Percentiles rank a stretch among this genome's conserved stretches.
Conservation (phyloP, 2,329 filamentous ascomycete genomes). For the Aspergillus tanneri region DNA sequence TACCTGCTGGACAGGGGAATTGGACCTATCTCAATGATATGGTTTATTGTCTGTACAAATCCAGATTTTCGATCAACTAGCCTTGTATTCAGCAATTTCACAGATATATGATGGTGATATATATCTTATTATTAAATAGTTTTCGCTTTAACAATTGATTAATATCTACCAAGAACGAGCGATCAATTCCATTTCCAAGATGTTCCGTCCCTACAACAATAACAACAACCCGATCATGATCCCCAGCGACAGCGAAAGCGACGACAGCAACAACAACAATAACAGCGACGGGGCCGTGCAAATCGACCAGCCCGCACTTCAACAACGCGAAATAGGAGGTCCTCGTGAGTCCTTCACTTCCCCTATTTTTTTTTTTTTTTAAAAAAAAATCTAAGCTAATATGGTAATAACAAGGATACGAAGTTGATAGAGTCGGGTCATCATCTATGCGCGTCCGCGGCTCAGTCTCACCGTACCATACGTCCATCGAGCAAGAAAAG, state of each 20-base stretch:
- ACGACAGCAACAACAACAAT: constrained; percentile 17
- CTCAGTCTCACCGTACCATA: constrained; percentile 13
- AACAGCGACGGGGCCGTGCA: constrained; percentile 25
- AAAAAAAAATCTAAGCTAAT: not conserved
- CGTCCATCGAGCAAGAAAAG: constrained; percentile 20
- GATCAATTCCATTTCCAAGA: not conserved
- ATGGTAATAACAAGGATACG: constrained; percentile 3
- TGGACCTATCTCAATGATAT: not conserved
- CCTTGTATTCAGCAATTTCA: too few relatives aligned
- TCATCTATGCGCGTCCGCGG: constrained; percentile 8
- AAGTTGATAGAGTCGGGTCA: not conserved
- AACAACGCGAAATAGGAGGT: too few relatives aligned
- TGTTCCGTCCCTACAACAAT: constrained; percentile 18
- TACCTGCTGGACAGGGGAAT: not conserved
- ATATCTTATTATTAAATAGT: too few relatives aligned
- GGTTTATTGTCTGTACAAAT: not conserved
- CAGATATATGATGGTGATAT: too few relatives aligned
- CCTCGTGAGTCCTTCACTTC: not conserved
- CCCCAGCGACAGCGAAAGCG: constrained; percentile 10
- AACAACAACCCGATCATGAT: constrained; percentile 19
- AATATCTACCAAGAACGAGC: too few relatives aligned
- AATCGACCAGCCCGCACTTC: constrained; percentile 22
- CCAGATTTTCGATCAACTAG: too few relatives aligned
- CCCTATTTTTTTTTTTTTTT: not conserved
- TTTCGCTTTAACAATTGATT: too few relatives aligned